Evolutionary conservation across 352 stramenopile species (phyloP).

Genomic region (Globisporangium spiculum): DNA sequence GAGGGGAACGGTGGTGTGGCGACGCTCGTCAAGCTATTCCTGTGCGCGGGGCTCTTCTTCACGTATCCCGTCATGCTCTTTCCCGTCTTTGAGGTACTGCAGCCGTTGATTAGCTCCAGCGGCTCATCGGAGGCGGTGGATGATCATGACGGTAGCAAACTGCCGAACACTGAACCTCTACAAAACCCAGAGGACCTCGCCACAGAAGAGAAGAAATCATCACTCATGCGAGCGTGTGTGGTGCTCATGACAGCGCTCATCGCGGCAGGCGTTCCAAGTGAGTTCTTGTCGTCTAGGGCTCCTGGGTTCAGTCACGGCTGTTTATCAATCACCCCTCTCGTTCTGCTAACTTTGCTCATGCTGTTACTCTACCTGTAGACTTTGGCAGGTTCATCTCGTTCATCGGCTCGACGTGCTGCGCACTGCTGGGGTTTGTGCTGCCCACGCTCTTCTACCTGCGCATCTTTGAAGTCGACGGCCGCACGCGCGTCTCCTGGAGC

Average conservation of each 20-base stretch:
- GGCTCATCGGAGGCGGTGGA: slow-evolving; percentile 11
- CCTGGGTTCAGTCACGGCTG: neutral
- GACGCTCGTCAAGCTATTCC: slow-evolving; percentile 81
- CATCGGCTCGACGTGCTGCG: slow-evolving; percentile 89
- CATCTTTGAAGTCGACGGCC: slow-evolving; percentile 47
- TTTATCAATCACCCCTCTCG: neutral
- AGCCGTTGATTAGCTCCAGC: slow-evolving; percentile 29
- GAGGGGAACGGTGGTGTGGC: slow-evolving; percentile 47
- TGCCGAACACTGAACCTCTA: neutral
- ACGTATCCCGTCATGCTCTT: slow-evolving; percentile 94
- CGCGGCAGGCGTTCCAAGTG: slow-evolving; percentile 73
- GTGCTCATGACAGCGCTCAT: slow-evolving; percentile 80
- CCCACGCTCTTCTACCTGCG: slow-evolving; percentile 83
- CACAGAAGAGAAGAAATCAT: slow-evolving; percentile 24
- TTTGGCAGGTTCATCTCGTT: slow-evolving; percentile 92
- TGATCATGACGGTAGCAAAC: neutral
- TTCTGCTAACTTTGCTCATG: neutral
- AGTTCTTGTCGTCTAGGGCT: neutral
- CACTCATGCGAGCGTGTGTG: slow-evolving; percentile 48
- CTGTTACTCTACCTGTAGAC: slow-evolving; percentile 34
- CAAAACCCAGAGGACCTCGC: neutral
- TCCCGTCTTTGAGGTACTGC: slow-evolving; percentile 83
- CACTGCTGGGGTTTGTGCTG: slow-evolving; percentile 87
- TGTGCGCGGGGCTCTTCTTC: slow-evolving; percentile 89
- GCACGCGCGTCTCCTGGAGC: slow-evolving; percentile 19